Percentiles rank a stretch among this genome's conserved stretches.
Evolutionary conservation across 495 filamentous ascomycete genomes (phyloP).

Genomic region (Hypoxylon rickii): DNA sequence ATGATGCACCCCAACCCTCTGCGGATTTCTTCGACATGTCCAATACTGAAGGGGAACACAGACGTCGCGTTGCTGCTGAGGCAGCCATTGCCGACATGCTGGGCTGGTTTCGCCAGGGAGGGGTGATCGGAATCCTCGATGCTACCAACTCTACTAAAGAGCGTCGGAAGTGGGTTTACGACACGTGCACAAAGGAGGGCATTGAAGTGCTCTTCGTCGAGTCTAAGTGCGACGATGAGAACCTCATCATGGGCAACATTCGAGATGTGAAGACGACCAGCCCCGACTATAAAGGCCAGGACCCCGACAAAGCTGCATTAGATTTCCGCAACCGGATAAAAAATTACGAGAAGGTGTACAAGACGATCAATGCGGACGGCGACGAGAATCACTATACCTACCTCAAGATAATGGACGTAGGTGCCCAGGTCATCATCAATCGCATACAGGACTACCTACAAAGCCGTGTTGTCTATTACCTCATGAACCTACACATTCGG

Average conservation of each 20-base stretch:
- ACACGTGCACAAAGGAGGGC: conserved; percentile 69
- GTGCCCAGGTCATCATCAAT: conserved; percentile 94
- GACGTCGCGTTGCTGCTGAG: conserved; percentile 84
- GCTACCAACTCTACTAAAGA: conserved; percentile 92
- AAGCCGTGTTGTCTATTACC: conserved; percentile 93
- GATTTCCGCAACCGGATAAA: conserved; percentile 94
- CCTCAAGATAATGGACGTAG: conserved; percentile 96
- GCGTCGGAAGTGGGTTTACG: conserved; percentile 88
- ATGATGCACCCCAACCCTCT: conserved; percentile 79
- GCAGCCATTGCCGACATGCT: conserved; percentile 91
- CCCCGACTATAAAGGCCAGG: conserved; percentile 91
- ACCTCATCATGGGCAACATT: conserved; percentile 95
- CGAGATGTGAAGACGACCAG: conserved; percentile 96
- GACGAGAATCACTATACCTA: conserved; percentile 86
- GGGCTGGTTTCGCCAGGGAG: conserved; percentile 78
- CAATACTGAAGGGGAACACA: conserved; percentile 87
- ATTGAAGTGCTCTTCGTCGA: conserved; percentile 95
- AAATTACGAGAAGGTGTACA: conserved; percentile 95
- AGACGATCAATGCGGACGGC: conserved; percentile 77
- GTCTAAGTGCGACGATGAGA: conserved; percentile 92
- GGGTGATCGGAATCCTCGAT: conserved; percentile 88
- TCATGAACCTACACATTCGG: conserved; percentile 97
- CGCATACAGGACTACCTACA: conserved; percentile 95
- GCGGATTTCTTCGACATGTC: conserved; percentile 91
- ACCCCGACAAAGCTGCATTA: conserved; percentile 83